These are phyloP conservation scores for Henckelia pumila DNA, from an alignment of 257 asterid species.

Conservation along the genomic window DNA sequence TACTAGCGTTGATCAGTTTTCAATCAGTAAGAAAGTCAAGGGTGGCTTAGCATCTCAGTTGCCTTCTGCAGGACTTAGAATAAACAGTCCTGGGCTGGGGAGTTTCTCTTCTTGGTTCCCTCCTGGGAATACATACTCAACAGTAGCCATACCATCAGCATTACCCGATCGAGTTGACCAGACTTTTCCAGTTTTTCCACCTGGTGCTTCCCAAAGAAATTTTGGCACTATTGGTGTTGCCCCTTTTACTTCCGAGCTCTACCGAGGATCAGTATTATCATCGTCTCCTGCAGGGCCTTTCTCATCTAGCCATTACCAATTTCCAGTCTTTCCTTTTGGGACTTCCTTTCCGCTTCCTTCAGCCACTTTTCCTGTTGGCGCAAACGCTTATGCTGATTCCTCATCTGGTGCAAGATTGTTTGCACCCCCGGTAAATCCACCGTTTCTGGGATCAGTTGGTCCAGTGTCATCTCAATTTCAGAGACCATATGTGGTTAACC, in stretches of 20 bases:
- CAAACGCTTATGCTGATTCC: constrained; percentile 49
- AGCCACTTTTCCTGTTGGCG: constrained; percentile 49
- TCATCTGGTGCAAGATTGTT: constrained; percentile 62
- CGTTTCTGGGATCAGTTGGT: constrained; percentile 54
- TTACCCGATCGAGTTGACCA: constrained; percentile 46
- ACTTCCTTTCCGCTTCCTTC: constrained; percentile 58
- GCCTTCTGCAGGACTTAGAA: constrained; percentile 26
- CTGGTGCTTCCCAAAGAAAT: constrained; percentile 44
- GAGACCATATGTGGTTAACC: constrained; percentile 60
- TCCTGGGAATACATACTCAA: constrained; percentile 57
- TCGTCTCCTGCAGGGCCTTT: constrained; percentile 44
- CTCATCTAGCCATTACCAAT: constrained; percentile 64
- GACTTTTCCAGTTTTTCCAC: constrained; percentile 28
- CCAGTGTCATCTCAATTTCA: constrained; percentile 59
- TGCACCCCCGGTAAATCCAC: constrained; percentile 53
- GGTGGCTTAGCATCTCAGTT: constrained; percentile 18
- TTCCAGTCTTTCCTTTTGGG: constrained; percentile 55
- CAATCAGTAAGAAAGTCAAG: constrained; percentile 23
- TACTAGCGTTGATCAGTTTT: constrained; percentile 16
- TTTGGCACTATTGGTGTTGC: constrained; percentile 31
- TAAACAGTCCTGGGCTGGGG: constrained; percentile 44
- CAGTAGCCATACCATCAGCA: constrained; percentile 29
- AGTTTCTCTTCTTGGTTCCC: constrained; percentile 75
- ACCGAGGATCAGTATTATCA: constrained; percentile 39
- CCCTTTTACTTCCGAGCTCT: constrained; percentile 35